Evolutionary conservation across 2,329 filamentous ascomycete genomes (phyloP).

Genomic region (Pseudogymnoascus destructans): DNA sequence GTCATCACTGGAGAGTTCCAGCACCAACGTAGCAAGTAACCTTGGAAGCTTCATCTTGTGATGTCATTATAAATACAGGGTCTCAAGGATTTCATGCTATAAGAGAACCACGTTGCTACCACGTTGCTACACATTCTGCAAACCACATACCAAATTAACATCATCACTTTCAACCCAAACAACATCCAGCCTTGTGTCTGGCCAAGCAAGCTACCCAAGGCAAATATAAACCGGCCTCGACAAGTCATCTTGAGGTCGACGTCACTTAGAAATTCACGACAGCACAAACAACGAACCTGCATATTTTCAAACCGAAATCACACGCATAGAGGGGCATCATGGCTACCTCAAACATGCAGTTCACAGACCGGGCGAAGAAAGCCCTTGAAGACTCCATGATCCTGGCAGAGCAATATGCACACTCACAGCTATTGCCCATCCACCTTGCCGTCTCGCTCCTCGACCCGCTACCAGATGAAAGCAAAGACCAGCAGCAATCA

Average conservation of each 20-base stretch:
- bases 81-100: not conserved
- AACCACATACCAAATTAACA: not conserved
- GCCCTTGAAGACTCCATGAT: slow-evolving; percentile 79
- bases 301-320: slow-evolving; percentile 5
- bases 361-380: slow-evolving; percentile 86
- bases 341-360: slow-evolving; percentile 64
- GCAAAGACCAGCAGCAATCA: slow-evolving; percentile 63
- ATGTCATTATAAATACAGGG: not conserved
- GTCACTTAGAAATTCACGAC: not conserved
- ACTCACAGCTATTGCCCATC: slow-evolving; percentile 79
- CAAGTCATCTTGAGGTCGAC: not conserved
- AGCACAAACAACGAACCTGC: not conserved
- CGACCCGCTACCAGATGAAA: slow-evolving; percentile 60
- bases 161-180: not conserved
- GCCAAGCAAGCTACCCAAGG: not conserved
- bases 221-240: not conserved
- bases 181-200: not conserved
- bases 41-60: not conserved
- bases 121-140: not conserved
- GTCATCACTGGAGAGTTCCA: not conserved
- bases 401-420: slow-evolving; percentile 77
- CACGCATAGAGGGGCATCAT: slow-evolving; percentile 33
- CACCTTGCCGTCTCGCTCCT: slow-evolving; percentile 78
- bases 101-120: not conserved
- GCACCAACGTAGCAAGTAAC: not conserved